Conservation (phyloP, 1,284 basidiomycete species). For the Cutaneotrichosporon cavernicola region DNA sequence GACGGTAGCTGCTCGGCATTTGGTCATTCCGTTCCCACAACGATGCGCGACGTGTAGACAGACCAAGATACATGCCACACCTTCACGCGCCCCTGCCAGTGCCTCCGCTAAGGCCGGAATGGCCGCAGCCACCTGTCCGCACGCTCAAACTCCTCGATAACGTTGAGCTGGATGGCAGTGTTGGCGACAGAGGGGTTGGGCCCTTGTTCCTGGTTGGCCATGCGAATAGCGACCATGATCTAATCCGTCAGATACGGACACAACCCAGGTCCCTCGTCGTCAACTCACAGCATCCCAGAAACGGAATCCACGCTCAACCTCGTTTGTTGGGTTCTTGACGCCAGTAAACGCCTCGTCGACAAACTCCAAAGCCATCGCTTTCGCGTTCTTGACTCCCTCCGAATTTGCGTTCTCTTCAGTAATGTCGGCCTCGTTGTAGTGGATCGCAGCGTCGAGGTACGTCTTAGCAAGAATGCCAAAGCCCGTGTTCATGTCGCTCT, state of each 20-base stretch:
- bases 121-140: constrained; percentile 90
- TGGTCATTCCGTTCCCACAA: neutral
- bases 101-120: constrained; percentile 68
- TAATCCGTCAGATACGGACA: constrained; percentile 48
- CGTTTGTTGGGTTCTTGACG: constrained; percentile 77
- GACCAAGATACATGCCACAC: neutral
- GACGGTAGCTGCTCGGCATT: neutral
- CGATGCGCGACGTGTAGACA: neutral
- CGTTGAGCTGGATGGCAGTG: constrained; percentile 54
- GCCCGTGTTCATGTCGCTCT: constrained; percentile 93
- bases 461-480: constrained; percentile 97
- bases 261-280: constrained; percentile 14
- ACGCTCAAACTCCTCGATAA: constrained; percentile 90
- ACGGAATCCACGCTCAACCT: constrained; percentile 92
- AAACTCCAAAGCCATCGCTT: constrained; percentile 81
- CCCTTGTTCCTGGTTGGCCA: constrained; percentile 72
- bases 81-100: neutral
- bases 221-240: constrained; percentile 84
- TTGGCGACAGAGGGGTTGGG: constrained; percentile 63
- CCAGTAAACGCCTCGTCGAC: constrained; percentile 90
- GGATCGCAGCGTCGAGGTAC: constrained; percentile 80
- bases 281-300: constrained; percentile 93
- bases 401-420: constrained; percentile 59
- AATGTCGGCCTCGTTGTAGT: constrained; percentile 74
- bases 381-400: constrained; percentile 76